A percentile compares a stretch with the other conserved stretches of the same genome.
phyloP scores from a whole-genome alignment of 2,329 filamentous ascomycete species.

The Fusarium udum region DNA sequence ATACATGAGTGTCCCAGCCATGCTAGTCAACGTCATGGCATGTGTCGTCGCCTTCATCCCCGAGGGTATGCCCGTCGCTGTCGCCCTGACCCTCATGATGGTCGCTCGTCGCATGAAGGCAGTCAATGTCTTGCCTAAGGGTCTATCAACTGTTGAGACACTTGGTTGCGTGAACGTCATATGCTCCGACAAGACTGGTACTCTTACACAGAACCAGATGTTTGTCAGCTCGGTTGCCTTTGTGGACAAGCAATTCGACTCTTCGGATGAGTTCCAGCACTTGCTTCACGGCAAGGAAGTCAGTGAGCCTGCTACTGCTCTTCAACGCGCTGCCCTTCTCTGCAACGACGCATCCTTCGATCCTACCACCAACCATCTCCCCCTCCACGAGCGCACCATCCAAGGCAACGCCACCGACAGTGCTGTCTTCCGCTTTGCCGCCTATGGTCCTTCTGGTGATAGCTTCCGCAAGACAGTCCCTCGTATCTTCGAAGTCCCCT shows the following conservation, averaged over 20 bases:
- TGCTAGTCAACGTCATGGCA: slow-evolving; percentile 58
- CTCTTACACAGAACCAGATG: slow-evolving; percentile 57
- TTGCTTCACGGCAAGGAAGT: background rate
- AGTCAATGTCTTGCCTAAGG: slow-evolving; percentile 54
- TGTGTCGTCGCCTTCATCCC: slow-evolving; percentile 54
- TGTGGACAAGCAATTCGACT: slow-evolving; percentile 45
- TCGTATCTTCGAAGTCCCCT: slow-evolving; percentile 54
- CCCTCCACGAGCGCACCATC: slow-evolving; percentile 47
- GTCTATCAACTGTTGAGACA: slow-evolving; percentile 54
- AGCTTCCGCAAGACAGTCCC: slow-evolving; percentile 28
- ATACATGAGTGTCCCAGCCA: slow-evolving; percentile 55
- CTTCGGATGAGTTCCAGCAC: slow-evolving; percentile 40
- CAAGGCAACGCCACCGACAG: slow-evolving; percentile 57
- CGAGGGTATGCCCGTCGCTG: slow-evolving; percentile 53
- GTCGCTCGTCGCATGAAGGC: slow-evolving; percentile 55
- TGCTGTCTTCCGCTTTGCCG: slow-evolving; percentile 53
- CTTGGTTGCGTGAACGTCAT: slow-evolving; percentile 56
- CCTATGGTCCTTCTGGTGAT: slow-evolving; percentile 35
- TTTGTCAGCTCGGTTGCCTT: slow-evolving; percentile 52
- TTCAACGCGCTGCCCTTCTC: slow-evolving; percentile 36
- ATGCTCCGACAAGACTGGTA: slow-evolving; percentile 56
- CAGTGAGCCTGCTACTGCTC: background rate
- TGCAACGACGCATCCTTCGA: slow-evolving; percentile 58
- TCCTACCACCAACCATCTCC: slow-evolving; percentile 48
- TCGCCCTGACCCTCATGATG: slow-evolving; percentile 54